phyloP scores from a whole-genome alignment of 805 yeast species.

The Kuraishia floccosa region DNA sequence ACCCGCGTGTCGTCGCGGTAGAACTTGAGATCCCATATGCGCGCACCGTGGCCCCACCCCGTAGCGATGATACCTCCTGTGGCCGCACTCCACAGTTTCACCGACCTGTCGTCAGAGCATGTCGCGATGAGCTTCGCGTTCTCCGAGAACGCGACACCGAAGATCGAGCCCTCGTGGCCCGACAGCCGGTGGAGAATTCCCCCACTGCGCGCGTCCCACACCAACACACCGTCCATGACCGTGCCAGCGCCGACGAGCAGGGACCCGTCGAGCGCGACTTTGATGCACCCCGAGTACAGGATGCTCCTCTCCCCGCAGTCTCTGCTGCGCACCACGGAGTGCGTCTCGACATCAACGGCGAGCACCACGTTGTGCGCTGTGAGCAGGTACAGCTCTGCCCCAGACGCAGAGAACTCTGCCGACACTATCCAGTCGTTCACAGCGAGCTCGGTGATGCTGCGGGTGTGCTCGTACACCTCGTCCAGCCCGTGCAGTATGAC shows the following conservation, averaged over 20 bases:
- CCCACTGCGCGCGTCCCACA: slow-evolving; percentile 51
- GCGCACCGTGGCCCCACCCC: slow-evolving; percentile 96
- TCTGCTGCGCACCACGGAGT: slow-evolving; percentile 17
- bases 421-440: slow-evolving; percentile 75
- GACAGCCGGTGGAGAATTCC: slow-evolving; percentile 41
- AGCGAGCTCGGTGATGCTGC: slow-evolving; percentile 28
- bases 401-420: slow-evolving; percentile 34
- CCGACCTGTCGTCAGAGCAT: slow-evolving; percentile 92
- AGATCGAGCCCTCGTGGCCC: slow-evolving; percentile 88
- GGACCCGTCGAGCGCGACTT: slow-evolving; percentile 21
- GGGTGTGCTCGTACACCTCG: slow-evolving; percentile 12
- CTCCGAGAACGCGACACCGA: slow-evolving; percentile 57
- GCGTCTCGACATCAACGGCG: slow-evolving; percentile 16
- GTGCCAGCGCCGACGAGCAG: slow-evolving; percentile 80
- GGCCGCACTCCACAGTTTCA: slow-evolving; percentile 58
- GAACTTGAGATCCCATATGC: slow-evolving; percentile 80
- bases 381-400: slow-evolving; percentile 34
- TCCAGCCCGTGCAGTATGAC: slow-evolving; percentile 22
- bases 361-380: slow-evolving; percentile 74
- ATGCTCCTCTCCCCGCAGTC: slow-evolving; percentile 67
- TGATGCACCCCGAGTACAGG: slow-evolving; percentile 76
- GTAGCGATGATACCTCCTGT: slow-evolving; percentile 52
- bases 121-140: slow-evolving; percentile 49
- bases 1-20: slow-evolving; percentile 23
- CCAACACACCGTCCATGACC: slow-evolving; percentile 75